Base-by-base conservation (phyloP, 2,329 filamentous ascomycete species). In the Aspergillus sp. region DNA sequence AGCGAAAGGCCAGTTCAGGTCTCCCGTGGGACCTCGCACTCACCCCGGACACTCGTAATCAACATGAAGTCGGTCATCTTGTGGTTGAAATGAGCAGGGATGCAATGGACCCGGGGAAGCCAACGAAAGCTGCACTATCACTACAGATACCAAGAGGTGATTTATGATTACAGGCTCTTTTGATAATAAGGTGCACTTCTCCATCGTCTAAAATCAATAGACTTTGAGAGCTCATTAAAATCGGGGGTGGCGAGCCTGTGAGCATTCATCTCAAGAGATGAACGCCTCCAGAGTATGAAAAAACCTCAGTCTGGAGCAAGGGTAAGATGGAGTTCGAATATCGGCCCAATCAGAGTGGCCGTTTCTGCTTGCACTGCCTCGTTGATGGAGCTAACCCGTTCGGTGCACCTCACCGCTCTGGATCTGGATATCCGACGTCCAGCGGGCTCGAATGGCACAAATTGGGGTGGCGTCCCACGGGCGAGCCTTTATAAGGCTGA, bases 361-460 rank as follows among this genome's bases (percentile, higher is more conserved):
- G 51, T 51, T 49, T 52, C 56, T 58, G 41, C 51, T 59, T 64
- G 64, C 62, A 66, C 64, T 66, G 64, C 64, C 64, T 64, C 64
- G 61, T 56, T 64, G 57, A 54, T 59, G 61, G 44, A 39, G 47
- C 61, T 58, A 61, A 60, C 50, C 56, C 51, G 52, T 56, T 54
- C 63, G 61, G 64, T 44, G 20, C 47, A 42, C 6, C 59, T 64
- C 64, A 66, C 64, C 64, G 64, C 64, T 64, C 52, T 58, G 39
- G 27, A 56, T 59, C 54, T 52, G 54, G 51, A 57, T 39, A 47
- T 47, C 22, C 20, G 44, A 24, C 22, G 17, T 34, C 50, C 41
- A 45, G 50, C 27, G 27, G 27, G 27, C 41, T 56, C 51, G 41
- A 47, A 24, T 41, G 41, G 33, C 40, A 53, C 50, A 45, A 48